Evolutionary conservation across 1,284 basidiomycete genomes (phyloP), one percentile per base, ranked within the genome.

Genomic region (Ustilago lituana): DNA sequence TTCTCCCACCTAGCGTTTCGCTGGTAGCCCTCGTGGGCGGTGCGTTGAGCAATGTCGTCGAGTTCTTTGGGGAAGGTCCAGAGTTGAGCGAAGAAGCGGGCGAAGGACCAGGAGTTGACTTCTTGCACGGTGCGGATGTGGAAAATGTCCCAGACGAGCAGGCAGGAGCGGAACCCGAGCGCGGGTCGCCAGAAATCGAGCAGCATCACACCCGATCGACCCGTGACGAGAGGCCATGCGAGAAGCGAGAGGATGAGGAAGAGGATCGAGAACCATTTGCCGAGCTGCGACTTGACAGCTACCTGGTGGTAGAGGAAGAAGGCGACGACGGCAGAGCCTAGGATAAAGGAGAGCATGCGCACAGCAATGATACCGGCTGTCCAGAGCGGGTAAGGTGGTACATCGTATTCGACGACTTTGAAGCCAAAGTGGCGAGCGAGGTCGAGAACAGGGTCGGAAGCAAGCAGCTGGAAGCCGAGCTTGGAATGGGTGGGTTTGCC

Each of bases 121-220:
- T 82, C 79, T 15, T 74, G 51, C 19, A 49, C 23, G 24, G 70
- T 46, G 22, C 80, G 76, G 44, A 81, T 78, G 36, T 63, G 58
- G 57, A 79, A 79, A 33, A 82, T 74, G 53, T 82, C 80, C 78
- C 78, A 82, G 19, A 76, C 66, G 33, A 80, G 66, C 41, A 80
- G 55, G 36, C 68, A 59, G 2, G 76, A 70, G 20, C 80, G 67
- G 72, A 82, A 82, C 10, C 74, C 77, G n/a, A 81, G 62, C 2
- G 79, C 80, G 2, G 78, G 76, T 8, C 74, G 61, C 68, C 77
- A 74, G 40, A 80, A 82, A 58, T 79, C 77, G 55, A 81, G 57
- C 26, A 78, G 63, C 76, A 78, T 70, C 5, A 65, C 63, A 15
- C 77, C 75, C 7, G 70, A 74, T 49, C 48, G 46, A 23, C 70